These are phyloP conservation scores for Arthrobotrys sphaeroides DNA, from an alignment of 2,329 filamentous ascomycete genomes.

Conservation along the genomic window DNA sequence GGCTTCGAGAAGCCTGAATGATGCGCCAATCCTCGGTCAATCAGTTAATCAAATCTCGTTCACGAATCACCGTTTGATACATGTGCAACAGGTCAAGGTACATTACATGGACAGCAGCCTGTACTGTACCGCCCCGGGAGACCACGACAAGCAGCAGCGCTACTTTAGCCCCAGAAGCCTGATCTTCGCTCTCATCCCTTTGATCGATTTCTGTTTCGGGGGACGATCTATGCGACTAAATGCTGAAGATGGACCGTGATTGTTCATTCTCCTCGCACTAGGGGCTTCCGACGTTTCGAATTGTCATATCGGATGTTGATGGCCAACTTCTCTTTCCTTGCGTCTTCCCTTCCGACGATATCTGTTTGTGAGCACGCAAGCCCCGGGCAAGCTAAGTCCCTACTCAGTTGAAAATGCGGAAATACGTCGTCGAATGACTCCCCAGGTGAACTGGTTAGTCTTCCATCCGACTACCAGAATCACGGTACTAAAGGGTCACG, in stretches of 20 bases:
- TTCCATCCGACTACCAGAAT: not conserved
- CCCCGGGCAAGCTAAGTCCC: not conserved
- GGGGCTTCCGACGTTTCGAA: slow-evolving; percentile 51
- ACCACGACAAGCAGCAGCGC: not conserved
- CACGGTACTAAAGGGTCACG: not conserved
- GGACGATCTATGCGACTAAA: slow-evolving; percentile 46
- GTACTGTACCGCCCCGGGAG: not conserved
- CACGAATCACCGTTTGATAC: slow-evolving; percentile 29
- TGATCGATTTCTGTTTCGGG: slow-evolving; percentile 50
- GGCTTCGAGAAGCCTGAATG: slow-evolving; percentile 50
- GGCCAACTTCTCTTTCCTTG: not conserved
- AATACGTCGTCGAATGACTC: too few species aligned
- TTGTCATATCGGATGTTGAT: slow-evolving; percentile 42
- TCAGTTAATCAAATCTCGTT: slow-evolving; percentile 50
- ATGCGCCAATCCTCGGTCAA: slow-evolving; percentile 53
- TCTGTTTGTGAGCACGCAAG: not conserved
- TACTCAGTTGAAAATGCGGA: too few species aligned
- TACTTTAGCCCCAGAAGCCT: slow-evolving; percentile 7
- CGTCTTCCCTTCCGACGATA: not conserved
- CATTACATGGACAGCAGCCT: slow-evolving; percentile 18
- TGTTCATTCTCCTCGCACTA: slow-evolving; percentile 29
- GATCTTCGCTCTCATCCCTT: slow-evolving; percentile 50
- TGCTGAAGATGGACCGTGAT: slow-evolving; percentile 30
- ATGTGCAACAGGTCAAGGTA: slow-evolving; percentile 33
- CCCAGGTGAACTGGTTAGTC: too few species aligned